A percentile compares a stretch with the other conserved stretches of the same genome.
phyloP scores from a whole-genome alignment of 2,329 filamentous ascomycete species.

The Dothistroma pini region DNA sequence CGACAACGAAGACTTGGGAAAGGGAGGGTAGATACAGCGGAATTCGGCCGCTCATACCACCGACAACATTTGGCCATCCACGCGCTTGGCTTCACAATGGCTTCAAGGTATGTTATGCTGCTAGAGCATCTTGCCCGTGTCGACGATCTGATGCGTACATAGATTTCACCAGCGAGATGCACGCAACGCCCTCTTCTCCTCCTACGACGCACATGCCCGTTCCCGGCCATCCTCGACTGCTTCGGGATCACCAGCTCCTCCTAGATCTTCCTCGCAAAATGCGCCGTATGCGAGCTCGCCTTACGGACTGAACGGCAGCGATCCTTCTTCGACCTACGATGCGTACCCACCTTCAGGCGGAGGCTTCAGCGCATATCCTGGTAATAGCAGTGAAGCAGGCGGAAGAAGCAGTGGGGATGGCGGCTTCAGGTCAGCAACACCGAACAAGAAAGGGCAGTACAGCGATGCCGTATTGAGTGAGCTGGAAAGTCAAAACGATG shows the following conservation, averaged over 20 bases:
- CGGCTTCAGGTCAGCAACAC: conserved; percentile 42
- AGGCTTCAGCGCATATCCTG: conserved; percentile 33
- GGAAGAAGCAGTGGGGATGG: conserved; percentile 24
- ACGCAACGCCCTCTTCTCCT: conserved; percentile 41
- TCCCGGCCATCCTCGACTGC: conserved; percentile 34
- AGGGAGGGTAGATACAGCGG: neutral
- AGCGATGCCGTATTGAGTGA: conserved; percentile 87
- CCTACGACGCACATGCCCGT: conserved; percentile 34
- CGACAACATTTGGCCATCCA: neutral
- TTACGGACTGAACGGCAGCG: conserved; percentile 21
- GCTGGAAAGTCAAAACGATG: conserved; percentile 92
- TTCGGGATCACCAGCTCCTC: conserved; percentile 25
- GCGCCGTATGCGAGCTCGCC: conserved; percentile 22
- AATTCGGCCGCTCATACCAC: neutral
- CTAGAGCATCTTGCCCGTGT: neutral
- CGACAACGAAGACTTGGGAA: neutral
- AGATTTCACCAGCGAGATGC: conserved; percentile 37
- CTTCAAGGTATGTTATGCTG: conserved; percentile 11
- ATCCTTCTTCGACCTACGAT: conserved; percentile 13
- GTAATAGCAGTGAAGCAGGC: conserved; percentile 16
- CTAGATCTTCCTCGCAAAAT: conserved; percentile 22
- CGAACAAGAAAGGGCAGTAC: conserved; percentile 73
- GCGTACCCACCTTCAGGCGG: conserved; percentile 16
- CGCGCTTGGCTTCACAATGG: conserved; percentile 1
- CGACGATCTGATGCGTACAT: neutral